phyloP scores from a whole-genome alignment of 2,329 filamentous ascomycete genomes.

The Sporothrix sp. region DNA sequence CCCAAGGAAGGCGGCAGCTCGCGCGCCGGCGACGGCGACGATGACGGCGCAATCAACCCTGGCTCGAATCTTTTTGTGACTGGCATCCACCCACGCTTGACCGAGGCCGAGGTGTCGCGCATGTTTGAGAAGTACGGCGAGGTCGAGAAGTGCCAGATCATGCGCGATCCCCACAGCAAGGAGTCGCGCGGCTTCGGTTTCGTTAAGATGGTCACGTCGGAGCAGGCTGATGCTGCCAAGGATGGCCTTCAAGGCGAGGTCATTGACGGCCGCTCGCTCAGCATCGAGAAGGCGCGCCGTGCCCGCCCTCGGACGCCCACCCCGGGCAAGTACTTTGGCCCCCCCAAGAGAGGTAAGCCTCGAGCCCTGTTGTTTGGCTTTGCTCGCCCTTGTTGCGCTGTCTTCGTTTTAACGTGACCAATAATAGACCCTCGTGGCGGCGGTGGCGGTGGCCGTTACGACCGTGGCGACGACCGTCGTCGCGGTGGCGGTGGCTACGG shows the following conservation, averaged over 20 bases:
- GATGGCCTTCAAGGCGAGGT: constrained; percentile 91
- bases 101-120: constrained; percentile 81
- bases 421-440: constrained; percentile 28
- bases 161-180: constrained; percentile 96
- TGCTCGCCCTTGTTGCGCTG: constrained; percentile 30
- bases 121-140: constrained; percentile 98
- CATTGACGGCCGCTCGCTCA: constrained; percentile 89
- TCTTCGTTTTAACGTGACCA: too few relatives aligned
- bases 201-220: constrained; percentile 95
- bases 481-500: constrained; percentile 40
- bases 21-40: constrained; percentile 43
- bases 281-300: constrained; percentile 97
- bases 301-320: constrained; percentile 91
- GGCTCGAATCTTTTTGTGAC: constrained; percentile 99
- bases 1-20: constrained; percentile 38
- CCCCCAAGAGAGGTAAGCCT: constrained; percentile 86
- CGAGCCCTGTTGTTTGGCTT: too few relatives aligned
- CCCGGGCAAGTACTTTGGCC: constrained; percentile 97
- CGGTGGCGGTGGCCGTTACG: constrained; percentile 47
- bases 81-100: constrained; percentile 87
- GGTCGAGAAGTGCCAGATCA: constrained; percentile 99
- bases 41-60: constrained; percentile 77
- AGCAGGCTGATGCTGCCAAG: constrained; percentile 93
- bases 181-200: constrained; percentile 98
- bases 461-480: constrained; percentile 44